Conservation (phyloP, 495 filamentous ascomycete genomes). For the Neurospora sp. region DNA sequence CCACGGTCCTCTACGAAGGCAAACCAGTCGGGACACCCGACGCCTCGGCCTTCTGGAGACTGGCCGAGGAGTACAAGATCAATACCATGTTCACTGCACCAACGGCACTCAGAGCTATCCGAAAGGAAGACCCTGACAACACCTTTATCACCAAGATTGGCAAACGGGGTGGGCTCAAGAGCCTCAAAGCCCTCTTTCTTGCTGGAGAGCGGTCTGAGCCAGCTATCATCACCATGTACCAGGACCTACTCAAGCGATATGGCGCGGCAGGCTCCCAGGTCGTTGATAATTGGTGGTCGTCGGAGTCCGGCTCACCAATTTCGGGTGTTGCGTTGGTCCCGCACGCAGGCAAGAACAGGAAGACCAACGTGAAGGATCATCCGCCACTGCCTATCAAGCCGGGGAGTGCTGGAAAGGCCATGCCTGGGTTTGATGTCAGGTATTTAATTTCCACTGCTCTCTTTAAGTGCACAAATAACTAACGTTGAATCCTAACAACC, state of each 20-base stretch:
- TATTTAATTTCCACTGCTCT: not conserved
- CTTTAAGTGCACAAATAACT: not conserved
- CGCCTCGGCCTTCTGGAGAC: constrained; percentile 78
- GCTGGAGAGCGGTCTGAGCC: constrained; percentile 88
- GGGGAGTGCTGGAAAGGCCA: constrained; percentile 77
- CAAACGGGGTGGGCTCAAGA: constrained; percentile 53
- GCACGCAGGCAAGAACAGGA: constrained; percentile 34
- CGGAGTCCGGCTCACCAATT: constrained; percentile 84
- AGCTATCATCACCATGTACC: constrained; percentile 70
- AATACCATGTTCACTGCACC: constrained; percentile 80
- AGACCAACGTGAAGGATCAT: constrained; percentile 14
- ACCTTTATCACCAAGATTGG: constrained; percentile 51
- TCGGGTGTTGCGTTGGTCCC: constrained; percentile 65
- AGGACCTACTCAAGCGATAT: constrained; percentile 55
- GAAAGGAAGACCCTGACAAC: constrained; percentile 73
- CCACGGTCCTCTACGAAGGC: constrained; percentile 83
- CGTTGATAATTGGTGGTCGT: constrained; percentile 95
- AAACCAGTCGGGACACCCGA: constrained; percentile 88
- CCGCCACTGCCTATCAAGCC: constrained; percentile 51
- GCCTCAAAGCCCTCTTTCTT: constrained; percentile 65
- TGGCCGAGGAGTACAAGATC: constrained; percentile 75
- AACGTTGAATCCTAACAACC: not conserved
- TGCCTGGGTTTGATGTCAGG: constrained; percentile 79
- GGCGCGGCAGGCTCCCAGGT: constrained; percentile 56
- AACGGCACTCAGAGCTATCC: constrained; percentile 76